Conservation (phyloP, 2,329 filamentous ascomycete species). For the Fusarium oxysporum region DNA sequence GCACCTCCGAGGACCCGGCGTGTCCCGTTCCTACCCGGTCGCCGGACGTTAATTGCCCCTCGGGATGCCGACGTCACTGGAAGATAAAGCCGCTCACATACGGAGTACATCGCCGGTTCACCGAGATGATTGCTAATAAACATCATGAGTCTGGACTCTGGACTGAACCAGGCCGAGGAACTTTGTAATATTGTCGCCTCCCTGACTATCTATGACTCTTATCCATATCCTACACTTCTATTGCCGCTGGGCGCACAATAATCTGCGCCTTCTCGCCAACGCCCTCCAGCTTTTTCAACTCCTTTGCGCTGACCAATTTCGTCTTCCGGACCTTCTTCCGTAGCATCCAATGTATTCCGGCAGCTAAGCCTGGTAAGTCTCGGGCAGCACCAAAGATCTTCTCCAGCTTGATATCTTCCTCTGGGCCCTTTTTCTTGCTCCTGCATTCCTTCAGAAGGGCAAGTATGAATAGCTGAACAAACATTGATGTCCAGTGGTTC, state of each 20-base stretch:
- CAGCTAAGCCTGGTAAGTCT: slow-evolving; percentile 74
- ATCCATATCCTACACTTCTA: slow-evolving; percentile 19
- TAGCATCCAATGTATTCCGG: slow-evolving; percentile 83
- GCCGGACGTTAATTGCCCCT: slow-evolving; percentile 31
- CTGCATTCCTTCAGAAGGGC: slow-evolving; percentile 76
- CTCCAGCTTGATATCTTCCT: slow-evolving; percentile 69
- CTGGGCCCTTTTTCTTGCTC: slow-evolving; percentile 54
- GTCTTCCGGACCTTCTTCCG: slow-evolving; percentile 79
- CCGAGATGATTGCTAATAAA: slow-evolving; percentile 10
- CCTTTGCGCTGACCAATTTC: slow-evolving; percentile 61
- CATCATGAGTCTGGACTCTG: not conserved
- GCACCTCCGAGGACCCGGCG: slow-evolving; percentile 27
- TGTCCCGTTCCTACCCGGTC: slow-evolving; percentile 43
- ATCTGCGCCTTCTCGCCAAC: slow-evolving; percentile 51
- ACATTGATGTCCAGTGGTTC: slow-evolving; percentile 79
- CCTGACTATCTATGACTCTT: not conserved
- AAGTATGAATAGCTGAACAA: slow-evolving; percentile 84
- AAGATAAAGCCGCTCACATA: slow-evolving; percentile 15
- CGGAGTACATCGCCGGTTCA: slow-evolving; percentile 11
- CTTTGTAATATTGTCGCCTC: slow-evolving; percentile 1
- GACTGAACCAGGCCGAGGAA: not conserved
- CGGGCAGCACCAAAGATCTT: slow-evolving; percentile 75
- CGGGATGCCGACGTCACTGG: slow-evolving; percentile 35
- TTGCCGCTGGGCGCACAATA: slow-evolving; percentile 41
- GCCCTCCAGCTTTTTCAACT: slow-evolving; percentile 57